These are phyloP conservation scores for Suillus occidentalis DNA, from an alignment of 768 basidiomycete species.

Conservation along the genomic window DNA sequence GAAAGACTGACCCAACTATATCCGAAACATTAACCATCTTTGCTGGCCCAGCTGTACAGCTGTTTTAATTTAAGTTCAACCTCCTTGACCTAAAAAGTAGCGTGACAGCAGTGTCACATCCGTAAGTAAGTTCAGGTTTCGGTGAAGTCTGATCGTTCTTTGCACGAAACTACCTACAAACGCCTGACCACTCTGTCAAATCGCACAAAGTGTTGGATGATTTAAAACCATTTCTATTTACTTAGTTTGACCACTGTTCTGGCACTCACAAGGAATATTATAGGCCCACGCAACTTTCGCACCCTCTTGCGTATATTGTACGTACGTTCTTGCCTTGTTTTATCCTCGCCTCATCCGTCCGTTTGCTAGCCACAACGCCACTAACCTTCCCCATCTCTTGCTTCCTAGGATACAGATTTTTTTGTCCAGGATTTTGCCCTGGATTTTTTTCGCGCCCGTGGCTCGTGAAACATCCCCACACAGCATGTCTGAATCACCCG, in stretches of 20 bases:
- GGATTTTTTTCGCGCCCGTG: conserved; percentile 1
- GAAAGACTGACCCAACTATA: not conserved
- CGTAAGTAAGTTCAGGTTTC: conserved; percentile 37
- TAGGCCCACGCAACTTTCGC: not conserved
- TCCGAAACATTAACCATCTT: not conserved
- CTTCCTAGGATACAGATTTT: not conserved
- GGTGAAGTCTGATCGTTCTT: conserved; percentile 27
- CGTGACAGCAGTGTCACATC: conserved; percentile 38
- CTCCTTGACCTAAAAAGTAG: conserved; percentile 14
- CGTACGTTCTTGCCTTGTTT: conserved; percentile 12
- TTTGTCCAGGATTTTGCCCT: not conserved
- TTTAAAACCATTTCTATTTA: not conserved
- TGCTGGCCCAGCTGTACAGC: not conserved
- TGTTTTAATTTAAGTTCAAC: conserved; percentile 1
- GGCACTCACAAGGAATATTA: not conserved
- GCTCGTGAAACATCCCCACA: conserved; percentile 1
- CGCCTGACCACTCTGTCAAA: not conserved
- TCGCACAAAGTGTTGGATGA: not conserved
- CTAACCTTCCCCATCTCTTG: not conserved
- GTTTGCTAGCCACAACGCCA: not conserved
- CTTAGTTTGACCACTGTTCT: not conserved
- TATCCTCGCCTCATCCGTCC: conserved; percentile 12
- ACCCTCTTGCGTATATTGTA: conserved; percentile 14
- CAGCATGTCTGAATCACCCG: conserved; percentile 36
- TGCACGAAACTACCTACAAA: conserved; percentile 18